Evolutionary conservation across 2,329 filamentous ascomycete species (phyloP), one percentile per base, ranked within the genome.

Genomic region (Lecanosticta acicola): DNA sequence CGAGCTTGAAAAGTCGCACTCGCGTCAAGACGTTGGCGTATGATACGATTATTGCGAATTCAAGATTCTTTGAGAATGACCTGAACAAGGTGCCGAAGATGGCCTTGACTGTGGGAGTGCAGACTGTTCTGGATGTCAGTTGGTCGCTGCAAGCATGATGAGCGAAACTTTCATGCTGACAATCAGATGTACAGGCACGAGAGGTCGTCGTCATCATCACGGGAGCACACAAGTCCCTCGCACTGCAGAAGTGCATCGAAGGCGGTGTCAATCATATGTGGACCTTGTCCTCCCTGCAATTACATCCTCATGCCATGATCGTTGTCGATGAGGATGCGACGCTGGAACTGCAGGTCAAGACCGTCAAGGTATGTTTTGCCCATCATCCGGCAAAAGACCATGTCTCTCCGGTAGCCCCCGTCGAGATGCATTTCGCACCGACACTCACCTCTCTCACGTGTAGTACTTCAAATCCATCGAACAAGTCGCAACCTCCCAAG

Each of bases 211-310:
- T 89, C 57, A 87, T 94, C 57, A 87, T 89, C 53, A 79, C 86
- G 1, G 87, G 87, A 17, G 81, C 85, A 35, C 85, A 87, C 72
- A 94, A 94, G 68, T 80, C 87, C 1, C 71, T 85, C 26, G 87
- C 87, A 20, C 70, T 94, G 52, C 84, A 90, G 65, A 84, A 81
- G 59, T 89, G 85, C 57, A 79, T 94, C 53, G 87, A 94, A 66
- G 83, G 84, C 46, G 84, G 84, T 21, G 79, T 94, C 50, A 91
- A 89, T 66, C 87, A 93, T 69, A 91, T 91, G 85, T 94, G 87
- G 87, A 91, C 87, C 1, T 75, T 93, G 4, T 91, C 86, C 7
- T 81, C 80, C 44, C 73, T 94, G 34, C 87, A 94, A 65, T 71
- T 91, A 52, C 87, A 93, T 65, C 83, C 81, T 3, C 84, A 90